Conservation (phyloP, 768 basidiomycete genomes). For the Nidula microcarpa region DNA sequence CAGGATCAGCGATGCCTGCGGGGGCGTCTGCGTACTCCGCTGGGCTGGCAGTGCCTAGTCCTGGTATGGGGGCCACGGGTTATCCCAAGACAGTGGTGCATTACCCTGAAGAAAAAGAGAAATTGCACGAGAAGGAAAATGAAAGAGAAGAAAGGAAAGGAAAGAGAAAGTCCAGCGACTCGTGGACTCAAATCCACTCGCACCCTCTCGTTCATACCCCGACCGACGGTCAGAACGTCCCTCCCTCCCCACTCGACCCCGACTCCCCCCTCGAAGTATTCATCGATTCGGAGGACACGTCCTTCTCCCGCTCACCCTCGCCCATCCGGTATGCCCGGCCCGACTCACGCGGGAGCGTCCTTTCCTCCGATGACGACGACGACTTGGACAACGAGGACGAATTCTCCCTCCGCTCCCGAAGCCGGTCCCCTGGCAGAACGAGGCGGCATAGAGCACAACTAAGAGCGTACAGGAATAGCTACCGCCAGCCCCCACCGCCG, state of each 20-base stretch:
- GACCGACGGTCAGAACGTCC: not conserved
- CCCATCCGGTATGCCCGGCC: slow-evolving; percentile 32
- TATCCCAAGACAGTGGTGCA: not conserved
- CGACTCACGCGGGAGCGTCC: slow-evolving; percentile 19
- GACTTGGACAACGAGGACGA: slow-evolving; percentile 1
- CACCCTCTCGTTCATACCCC: not conserved
- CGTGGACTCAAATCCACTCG: not conserved
- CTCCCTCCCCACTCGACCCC: slow-evolving; percentile 4
- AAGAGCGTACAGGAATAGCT: slow-evolving; percentile 20
- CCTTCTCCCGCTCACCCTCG: slow-evolving; percentile 23
- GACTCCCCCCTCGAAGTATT: slow-evolving; percentile 17
- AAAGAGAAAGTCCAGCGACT: too few relatives aligned
- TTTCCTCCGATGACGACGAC: slow-evolving; percentile 3
- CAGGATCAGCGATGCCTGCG: not conserved
- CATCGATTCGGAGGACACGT: slow-evolving; percentile 16
- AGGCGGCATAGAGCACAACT: slow-evolving; percentile 17
- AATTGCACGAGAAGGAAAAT: not conserved
- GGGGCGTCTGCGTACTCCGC: not conserved
- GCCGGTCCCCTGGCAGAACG: slow-evolving; percentile 1
- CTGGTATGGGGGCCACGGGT: not conserved
- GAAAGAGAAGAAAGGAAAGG: too few relatives aligned
- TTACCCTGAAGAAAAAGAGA: not conserved
- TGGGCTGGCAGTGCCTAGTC: not conserved
- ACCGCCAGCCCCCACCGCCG: slow-evolving; percentile 11
- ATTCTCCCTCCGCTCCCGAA: slow-evolving; percentile 2